These are phyloP conservation scores for Fomitopsis schrenkii DNA, from an alignment of 1,284 basidiomycete genomes.

Conservation along the genomic window DNA sequence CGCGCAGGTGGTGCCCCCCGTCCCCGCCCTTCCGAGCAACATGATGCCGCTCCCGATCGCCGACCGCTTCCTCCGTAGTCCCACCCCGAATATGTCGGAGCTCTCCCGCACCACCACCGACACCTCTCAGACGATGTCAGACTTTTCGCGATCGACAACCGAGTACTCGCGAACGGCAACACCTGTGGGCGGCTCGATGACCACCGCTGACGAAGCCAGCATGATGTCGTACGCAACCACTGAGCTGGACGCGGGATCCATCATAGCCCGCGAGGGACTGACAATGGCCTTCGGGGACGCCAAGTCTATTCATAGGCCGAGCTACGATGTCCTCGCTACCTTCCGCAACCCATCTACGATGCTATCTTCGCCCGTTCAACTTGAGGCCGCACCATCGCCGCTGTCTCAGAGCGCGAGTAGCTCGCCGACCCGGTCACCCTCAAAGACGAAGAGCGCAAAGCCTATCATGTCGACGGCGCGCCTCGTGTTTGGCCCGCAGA, in stretches of 20 bases:
- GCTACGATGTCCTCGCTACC: constrained; percentile 25
- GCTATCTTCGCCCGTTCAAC: constrained; percentile 10
- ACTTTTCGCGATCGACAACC: not conserved
- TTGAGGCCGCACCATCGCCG: not conserved
- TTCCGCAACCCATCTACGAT: constrained; percentile 15
- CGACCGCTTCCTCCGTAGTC: constrained; percentile 40
- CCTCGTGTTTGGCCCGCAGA: too few relatives aligned
- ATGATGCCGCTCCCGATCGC: constrained; percentile 42
- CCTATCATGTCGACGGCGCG: too few relatives aligned
- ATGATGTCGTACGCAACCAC: constrained; percentile 3
- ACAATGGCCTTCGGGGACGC: constrained; percentile 26
- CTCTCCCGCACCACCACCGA: not conserved
- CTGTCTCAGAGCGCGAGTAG: not conserved
- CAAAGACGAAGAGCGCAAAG: constrained; percentile 16
- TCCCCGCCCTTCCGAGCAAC: constrained; percentile 29
- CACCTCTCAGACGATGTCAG: not conserved
- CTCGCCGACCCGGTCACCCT: constrained; percentile 10
- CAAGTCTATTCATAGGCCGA: constrained; percentile 26
- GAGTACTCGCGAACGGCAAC: constrained; percentile 18
- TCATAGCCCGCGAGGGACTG: constrained; percentile 15
- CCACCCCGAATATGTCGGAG: constrained; percentile 12
- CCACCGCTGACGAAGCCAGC: constrained; percentile 1
- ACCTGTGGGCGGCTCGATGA: constrained; percentile 12
- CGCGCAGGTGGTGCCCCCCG: constrained; percentile 30
- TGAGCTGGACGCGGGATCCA: constrained; percentile 11